These are phyloP conservation scores for Achaetomium macrosporum DNA, from an alignment of 2,329 filamentous ascomycete species.

Conservation along the genomic window DNA sequence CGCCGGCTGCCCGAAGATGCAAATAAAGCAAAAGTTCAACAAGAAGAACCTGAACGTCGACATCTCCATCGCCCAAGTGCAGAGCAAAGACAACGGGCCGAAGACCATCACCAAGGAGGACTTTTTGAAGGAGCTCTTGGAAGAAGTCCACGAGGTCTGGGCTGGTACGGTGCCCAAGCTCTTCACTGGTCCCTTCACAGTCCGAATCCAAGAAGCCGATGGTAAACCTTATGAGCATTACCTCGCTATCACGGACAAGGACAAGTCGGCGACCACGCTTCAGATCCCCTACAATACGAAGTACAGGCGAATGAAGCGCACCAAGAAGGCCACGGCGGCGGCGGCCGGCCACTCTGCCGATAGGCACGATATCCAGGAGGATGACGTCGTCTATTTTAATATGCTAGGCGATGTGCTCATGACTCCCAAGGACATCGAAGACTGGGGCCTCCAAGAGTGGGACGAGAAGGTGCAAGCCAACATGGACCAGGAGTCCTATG, in stretches of 20 bases:
- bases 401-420: constrained; percentile 89
- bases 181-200: constrained; percentile 95
- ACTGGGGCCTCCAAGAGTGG: constrained; percentile 88
- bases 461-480: constrained; percentile 77
- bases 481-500: constrained; percentile 95
- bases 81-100: constrained; percentile 31
- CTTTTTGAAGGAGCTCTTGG: constrained; percentile 81
- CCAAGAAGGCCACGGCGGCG: constrained; percentile 69
- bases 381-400: constrained; percentile 81
- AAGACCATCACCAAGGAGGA: constrained; percentile 53
- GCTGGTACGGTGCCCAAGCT: constrained; percentile 66
- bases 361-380: constrained; percentile 49
- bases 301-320: constrained; percentile 93
- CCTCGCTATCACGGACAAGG: constrained; percentile 84
- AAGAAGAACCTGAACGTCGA: constrained; percentile 96
- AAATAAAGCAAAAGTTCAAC: constrained; percentile 86
- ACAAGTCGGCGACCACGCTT: constrained; percentile 65
- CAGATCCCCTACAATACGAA: constrained; percentile 99
- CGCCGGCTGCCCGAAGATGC: constrained; percentile 82
- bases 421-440: constrained; percentile 68
- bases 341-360: constrained; percentile 58
- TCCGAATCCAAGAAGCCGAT: constrained; percentile 95
- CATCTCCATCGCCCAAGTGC: constrained; percentile 77
- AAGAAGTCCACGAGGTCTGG: constrained; percentile 64
- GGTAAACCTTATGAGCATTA: constrained; percentile 98